Evolutionary conservation across 2,329 filamentous ascomycete species (phyloP).

Genomic region (Claviceps sp.): DNA sequence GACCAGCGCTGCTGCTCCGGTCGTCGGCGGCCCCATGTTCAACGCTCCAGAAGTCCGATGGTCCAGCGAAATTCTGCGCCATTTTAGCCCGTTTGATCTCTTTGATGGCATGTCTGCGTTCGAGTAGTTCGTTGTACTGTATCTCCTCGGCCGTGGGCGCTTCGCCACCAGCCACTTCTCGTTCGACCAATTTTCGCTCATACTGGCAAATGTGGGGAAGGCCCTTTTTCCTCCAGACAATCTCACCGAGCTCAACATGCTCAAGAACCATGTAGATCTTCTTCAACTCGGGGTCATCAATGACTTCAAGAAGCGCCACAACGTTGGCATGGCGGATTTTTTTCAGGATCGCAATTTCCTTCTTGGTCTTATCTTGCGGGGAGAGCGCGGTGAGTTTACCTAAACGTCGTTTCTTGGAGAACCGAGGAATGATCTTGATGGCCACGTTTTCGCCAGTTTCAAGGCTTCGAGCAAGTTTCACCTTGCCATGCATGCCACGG

Average conservation of each 20-base stretch:
- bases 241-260: slow-evolving; percentile 86
- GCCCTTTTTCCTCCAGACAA: slow-evolving; percentile 85
- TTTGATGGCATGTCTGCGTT: slow-evolving; percentile 44
- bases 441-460: slow-evolving; percentile 69
- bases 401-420: slow-evolving; percentile 85
- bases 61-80: slow-evolving; percentile 33
- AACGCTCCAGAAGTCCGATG: slow-evolving; percentile 66
- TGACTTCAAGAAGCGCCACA: slow-evolving; percentile 88
- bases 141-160: slow-evolving; percentile 46
- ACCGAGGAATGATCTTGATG: slow-evolving; percentile 96
- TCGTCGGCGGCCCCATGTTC: slow-evolving; percentile 58
- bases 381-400: slow-evolving; percentile 60
- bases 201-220: slow-evolving; percentile 69
- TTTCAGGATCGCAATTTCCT: slow-evolving; percentile 94
- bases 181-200: slow-evolving; percentile 69
- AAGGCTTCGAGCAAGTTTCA: slow-evolving; percentile 81
- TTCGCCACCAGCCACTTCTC: slow-evolving; percentile 50
- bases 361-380: slow-evolving; percentile 71
- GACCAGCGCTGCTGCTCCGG: slow-evolving; percentile 25
- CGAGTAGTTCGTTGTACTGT: slow-evolving; percentile 43
- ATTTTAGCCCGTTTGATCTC: slow-evolving; percentile 44
- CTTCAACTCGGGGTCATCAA: slow-evolving; percentile 88
- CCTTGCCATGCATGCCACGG: slow-evolving; percentile 91
- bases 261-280: slow-evolving; percentile 98
- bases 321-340: slow-evolving; percentile 98